Conservation (phyloP, 352 stramenopile genomes). For the Globisporangium okanoganense region DNA sequence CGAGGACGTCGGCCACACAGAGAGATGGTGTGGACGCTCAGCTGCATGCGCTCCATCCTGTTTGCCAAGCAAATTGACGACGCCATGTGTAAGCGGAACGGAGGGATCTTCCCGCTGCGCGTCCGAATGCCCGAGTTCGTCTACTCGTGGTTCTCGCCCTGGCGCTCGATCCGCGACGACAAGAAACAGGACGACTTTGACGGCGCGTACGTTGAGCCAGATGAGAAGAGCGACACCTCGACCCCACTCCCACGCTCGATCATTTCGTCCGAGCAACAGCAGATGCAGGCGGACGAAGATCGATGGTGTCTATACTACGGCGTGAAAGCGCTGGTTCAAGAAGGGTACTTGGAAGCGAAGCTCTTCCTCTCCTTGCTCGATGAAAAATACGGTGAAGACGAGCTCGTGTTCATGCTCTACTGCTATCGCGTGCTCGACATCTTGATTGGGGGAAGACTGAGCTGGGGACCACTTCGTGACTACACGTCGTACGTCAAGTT, state of each 20-base stretch:
- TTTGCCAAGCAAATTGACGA: constrained; percentile 87
- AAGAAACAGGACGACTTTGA: constrained; percentile 38
- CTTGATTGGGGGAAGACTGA: constrained; percentile 46
- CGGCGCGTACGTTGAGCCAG: not conserved
- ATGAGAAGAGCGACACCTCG: constrained; percentile 1
- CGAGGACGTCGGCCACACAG: constrained; percentile 73
- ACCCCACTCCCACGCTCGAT: not conserved
- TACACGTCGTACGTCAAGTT: constrained; percentile 59
- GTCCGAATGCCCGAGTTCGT: constrained; percentile 93
- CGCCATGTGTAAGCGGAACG: constrained; percentile 51
- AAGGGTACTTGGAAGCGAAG: constrained; percentile 87
- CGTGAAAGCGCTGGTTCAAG: constrained; percentile 75
- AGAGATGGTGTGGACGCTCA: constrained; percentile 81
- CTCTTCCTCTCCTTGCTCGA: constrained; percentile 91
- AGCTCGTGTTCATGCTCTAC: constrained; percentile 88
- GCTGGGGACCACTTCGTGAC: constrained; percentile 63
- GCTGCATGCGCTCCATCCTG: constrained; percentile 88
- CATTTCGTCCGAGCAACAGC: constrained; percentile 26
- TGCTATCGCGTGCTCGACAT: constrained; percentile 83
- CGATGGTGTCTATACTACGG: constrained; percentile 94
- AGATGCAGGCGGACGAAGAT: constrained; percentile 80
- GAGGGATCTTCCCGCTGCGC: constrained; percentile 38
- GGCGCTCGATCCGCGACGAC: constrained; percentile 50
- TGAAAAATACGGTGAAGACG: constrained; percentile 91
- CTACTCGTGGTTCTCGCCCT: constrained; percentile 91